These are phyloP conservation scores for Penicillium sp. DNA, from an alignment of 2,329 filamentous ascomycete genomes.

Conservation along the genomic window DNA sequence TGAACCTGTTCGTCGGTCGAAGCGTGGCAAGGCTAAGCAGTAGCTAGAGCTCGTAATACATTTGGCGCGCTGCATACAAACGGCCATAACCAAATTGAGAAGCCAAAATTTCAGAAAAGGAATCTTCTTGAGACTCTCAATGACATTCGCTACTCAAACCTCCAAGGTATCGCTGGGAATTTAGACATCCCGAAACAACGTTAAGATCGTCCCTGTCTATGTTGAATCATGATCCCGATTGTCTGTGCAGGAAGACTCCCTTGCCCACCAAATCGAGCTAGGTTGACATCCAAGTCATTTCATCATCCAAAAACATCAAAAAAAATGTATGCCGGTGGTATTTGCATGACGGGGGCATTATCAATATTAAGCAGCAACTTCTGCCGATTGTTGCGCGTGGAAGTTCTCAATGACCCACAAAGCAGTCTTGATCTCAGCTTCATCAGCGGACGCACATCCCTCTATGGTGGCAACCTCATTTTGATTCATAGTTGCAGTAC, in stretches of 20 bases:
- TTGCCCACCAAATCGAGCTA: neutral
- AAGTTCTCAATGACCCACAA: constrained; percentile 25
- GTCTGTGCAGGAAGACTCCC: neutral
- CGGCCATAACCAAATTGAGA: neutral
- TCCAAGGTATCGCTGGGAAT: neutral
- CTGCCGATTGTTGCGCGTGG: neutral
- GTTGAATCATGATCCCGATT: neutral
- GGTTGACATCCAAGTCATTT: too few species aligned
- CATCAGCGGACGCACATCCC: constrained; percentile 33
- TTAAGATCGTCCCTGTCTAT: neutral
- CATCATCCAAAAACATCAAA: neutral
- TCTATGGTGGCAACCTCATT: constrained; percentile 25
- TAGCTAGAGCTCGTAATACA: constrained; percentile 15
- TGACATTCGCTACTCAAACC: neutral
- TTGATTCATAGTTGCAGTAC: constrained; percentile 22
- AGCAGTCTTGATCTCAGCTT: constrained; percentile 37
- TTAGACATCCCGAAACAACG: neutral
- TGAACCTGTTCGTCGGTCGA: constrained; percentile 28
- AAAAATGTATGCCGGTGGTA: neutral
- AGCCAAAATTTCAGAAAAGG: neutral
- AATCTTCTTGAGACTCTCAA: too few species aligned
- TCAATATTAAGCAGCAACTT: neutral
- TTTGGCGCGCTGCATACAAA: neutral
- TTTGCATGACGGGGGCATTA: neutral
- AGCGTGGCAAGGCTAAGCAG: constrained; percentile 34